Evolutionary conservation across 495 filamentous ascomycete species (phyloP), one percentile per base, ranked within the genome.

Genomic region (Hypomontagnella monticulosa): DNA sequence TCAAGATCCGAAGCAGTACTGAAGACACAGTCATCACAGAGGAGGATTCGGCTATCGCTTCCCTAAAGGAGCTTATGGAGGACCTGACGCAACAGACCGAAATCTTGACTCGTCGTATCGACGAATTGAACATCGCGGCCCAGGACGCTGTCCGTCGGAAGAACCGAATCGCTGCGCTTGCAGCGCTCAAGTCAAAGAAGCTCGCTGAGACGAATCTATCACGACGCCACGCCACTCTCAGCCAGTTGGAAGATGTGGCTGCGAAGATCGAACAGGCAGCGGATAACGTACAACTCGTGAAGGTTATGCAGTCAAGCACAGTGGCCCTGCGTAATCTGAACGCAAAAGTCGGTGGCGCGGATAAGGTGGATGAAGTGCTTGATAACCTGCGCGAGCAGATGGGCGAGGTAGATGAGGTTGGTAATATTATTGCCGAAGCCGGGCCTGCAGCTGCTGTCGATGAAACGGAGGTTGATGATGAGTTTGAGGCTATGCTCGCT

Each of bases 391-490:
- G 87, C 15, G 89, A 95, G 60, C 88, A 97, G 79, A 96, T 93
- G 86, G 82, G 76, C 38, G 87, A 85, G 69, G 89, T 90, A 33
- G 92, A 96, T 68, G 96, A 97, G 77, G 84, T 98, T 19, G 87
- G 88, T 48, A 84, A 80, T 62, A 87, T 92, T 42, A 86, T 97
- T 59, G 86, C 86, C 19, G 90, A 93, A 68, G 78, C 73, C 27
- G 79, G 78, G 0, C 73, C 70, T 4, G 71, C 66, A 3, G 82
- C 76, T 9, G 81, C 81, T 12, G 81, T 93, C 51, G 93, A 97
- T 71, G 95, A 97, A 73, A 79, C 70, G 14, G 93, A 95, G 74
- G 87, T 97, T 51, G 93, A 97, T 57, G 92, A 93, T 40, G 95
- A 97, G 80, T 81, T 97, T 23, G 88, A 91, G 67, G 87, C 82